Evolutionary conservation across 1,139 yeast genomes (phyloP).

Genomic region (Hyphopichia fennica): DNA sequence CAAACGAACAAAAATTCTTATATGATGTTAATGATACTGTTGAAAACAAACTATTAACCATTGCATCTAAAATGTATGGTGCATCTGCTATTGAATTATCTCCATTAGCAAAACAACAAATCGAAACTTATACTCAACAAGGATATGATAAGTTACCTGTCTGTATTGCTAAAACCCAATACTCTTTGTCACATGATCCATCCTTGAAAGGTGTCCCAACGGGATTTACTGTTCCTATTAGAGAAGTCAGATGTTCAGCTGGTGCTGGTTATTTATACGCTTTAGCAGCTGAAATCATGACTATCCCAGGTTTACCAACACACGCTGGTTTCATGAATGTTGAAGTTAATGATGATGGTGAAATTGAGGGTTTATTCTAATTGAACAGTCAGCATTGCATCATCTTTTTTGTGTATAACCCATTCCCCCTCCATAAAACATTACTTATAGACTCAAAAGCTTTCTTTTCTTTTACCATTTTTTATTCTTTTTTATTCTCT

Average conservation of each 20-base stretch:
- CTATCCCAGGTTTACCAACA: constrained; percentile 82
- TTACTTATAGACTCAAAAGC: too few relatives aligned
- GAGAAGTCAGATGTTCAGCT: constrained; percentile 77
- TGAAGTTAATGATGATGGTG: constrained; percentile 75
- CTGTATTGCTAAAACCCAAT: constrained; percentile 83
- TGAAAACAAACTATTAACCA: constrained; percentile 61
- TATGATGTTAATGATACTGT: constrained; percentile 62
- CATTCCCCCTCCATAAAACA: too few relatives aligned
- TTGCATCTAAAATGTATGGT: constrained; percentile 76
- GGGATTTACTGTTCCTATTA: constrained; percentile 74
- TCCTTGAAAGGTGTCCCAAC: constrained; percentile 80
- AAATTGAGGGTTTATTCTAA: constrained; percentile 74
- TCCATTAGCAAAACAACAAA: constrained; percentile 65
- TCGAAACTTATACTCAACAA: constrained; percentile 64
- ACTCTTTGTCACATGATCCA: constrained; percentile 79
- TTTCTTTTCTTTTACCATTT: too few relatives aligned
- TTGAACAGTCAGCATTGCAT: background rate
- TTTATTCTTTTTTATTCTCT: too few relatives aligned
- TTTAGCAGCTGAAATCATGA: constrained; percentile 79
- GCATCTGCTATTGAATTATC: constrained; percentile 68
- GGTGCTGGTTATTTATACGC: constrained; percentile 87
- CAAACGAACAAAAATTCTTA: constrained; percentile 50
- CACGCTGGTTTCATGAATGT: constrained; percentile 85
- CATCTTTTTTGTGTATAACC: background rate
- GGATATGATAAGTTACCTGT: constrained; percentile 76